Base-by-base conservation (phyloP, 2,329 filamentous ascomycete genomes). In the Penicillium olsonii region DNA sequence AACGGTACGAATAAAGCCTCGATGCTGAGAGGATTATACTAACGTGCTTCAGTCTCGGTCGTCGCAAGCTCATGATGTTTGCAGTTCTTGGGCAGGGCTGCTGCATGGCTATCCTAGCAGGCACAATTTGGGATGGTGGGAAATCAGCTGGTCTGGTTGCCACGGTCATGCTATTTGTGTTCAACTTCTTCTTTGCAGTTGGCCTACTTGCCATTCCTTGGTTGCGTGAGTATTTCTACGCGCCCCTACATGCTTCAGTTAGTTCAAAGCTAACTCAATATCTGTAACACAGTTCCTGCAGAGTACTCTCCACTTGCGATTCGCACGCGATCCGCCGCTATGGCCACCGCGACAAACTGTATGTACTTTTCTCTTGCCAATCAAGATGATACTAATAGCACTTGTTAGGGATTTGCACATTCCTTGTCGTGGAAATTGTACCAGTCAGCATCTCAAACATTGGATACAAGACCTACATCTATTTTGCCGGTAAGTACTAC, bases 1-100 rank as follows among this genome's bases (percentile, higher is more conserved):
- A 73, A 45, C 62, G 64, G 48, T 64, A 59, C 27, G 42, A 4
- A 24, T 31, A 4, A 0, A 24, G 15, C 18, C 1, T 1, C n/a
- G 4, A 17, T 44, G 18, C n/a, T n/a, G n/a, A 11, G 5, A 8
- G 15, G 11, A 5, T n/a, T 18, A 14, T 15, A 17, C 48, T 56
- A 42, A 54, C 20, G 5, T 11, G 2, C 11, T 12, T 19, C 29
- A 65, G 62, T 11, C 56, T 68, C n/a, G 82, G 82, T 15, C 75
- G 82, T 5, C 72, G 82, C 8, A 83, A 82, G 60, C 72, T 84
- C 64, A 81, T 85, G 76, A 75, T 84, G 62, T 83, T 78, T 59
- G 76, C 78, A 1, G 76, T 78, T 0, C 69, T 73, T 2, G 78
- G 79, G 1, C 80, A 82, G 64, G 75, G 70, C 48, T 62, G 58